Percentiles rank a stretch among this genome's conserved stretches.
These are phyloP conservation scores for Aureobasidium sp. DNA, from an alignment of 2,329 filamentous ascomycete species.

Conservation along the genomic window DNA sequence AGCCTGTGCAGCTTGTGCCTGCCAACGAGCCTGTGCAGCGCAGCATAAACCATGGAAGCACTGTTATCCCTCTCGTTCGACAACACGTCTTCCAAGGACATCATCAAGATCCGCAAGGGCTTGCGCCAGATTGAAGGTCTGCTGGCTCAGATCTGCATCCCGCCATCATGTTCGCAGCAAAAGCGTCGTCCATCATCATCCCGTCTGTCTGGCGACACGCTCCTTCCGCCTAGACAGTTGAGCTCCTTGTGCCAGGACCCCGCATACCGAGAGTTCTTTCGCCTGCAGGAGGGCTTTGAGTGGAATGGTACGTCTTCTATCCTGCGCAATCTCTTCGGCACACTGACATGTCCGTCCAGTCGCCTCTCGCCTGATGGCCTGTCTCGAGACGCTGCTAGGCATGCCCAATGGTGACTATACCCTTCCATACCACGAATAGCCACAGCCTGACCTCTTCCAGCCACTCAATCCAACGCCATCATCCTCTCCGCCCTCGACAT, in stretches of 20 bases:
- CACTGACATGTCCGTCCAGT: constrained; percentile 41
- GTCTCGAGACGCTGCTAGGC: constrained; percentile 76
- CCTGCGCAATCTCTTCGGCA: too few species aligned
- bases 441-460: constrained; percentile 26
- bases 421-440: neutral
- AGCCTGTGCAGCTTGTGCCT: constrained; percentile 5
- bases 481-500: constrained; percentile 83
- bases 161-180: constrained; percentile 31
- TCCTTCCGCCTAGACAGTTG: constrained; percentile 48
- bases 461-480: constrained; percentile 77
- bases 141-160: constrained; percentile 88
- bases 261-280: constrained; percentile 92
- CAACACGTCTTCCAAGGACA: constrained; percentile 88
- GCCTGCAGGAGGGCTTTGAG: constrained; percentile 92
- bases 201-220: constrained; percentile 15
- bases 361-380: constrained; percentile 73
- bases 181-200: constrained; percentile 31
- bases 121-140: constrained; percentile 89
- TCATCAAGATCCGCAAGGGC: constrained; percentile 83
- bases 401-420: constrained; percentile 54
- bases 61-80: constrained; percentile 90
- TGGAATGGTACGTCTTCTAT: constrained; percentile 63
- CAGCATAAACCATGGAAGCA: constrained; percentile 61
- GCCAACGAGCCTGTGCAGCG: neutral
- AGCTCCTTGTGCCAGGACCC: constrained; percentile 68